Percentiles rank a stretch among this genome's conserved stretches.
Evolutionary conservation across 345 rosid genomes (phyloP).

Genomic region (Melaleuca quinquenervia): DNA sequence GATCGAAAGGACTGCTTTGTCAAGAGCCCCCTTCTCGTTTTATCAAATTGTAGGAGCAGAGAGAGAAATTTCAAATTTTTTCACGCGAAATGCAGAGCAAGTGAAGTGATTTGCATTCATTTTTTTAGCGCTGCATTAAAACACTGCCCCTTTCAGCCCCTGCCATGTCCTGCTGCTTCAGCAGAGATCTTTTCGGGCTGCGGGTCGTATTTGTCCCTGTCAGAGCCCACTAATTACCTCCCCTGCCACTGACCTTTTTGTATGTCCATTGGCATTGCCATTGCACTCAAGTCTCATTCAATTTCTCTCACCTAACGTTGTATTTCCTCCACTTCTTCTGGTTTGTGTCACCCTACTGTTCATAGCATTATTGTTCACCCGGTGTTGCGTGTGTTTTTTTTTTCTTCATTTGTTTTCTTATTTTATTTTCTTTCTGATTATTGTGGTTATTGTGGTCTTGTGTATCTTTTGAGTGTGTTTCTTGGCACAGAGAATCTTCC

Average conservation of each 20-base stretch:
- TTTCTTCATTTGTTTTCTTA: background rate
- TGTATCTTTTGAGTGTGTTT: background rate
- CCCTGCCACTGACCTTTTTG: conserved; percentile 25
- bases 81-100: background rate
- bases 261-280: background rate
- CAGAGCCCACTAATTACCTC: conserved; percentile 51
- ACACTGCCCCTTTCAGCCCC: conserved; percentile 1
- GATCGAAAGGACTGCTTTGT: background rate
- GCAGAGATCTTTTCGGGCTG: conserved; percentile 6
- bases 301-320: conserved; percentile 3
- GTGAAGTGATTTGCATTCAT: background rate
- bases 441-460: background rate
- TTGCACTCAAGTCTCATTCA: background rate
- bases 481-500: background rate
- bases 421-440: background rate
- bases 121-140: conserved; percentile 1
- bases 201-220: conserved; percentile 42
- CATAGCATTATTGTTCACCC: background rate
- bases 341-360: background rate
- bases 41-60: no score
- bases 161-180: conserved; percentile 9
- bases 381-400: background rate
- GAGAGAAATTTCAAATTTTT: background rate
- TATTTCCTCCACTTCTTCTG: background rate
- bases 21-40: background rate